phyloP scores from a whole-genome alignment of 2,329 filamentous ascomycete genomes.

The Albifimbria verrucaria region DNA sequence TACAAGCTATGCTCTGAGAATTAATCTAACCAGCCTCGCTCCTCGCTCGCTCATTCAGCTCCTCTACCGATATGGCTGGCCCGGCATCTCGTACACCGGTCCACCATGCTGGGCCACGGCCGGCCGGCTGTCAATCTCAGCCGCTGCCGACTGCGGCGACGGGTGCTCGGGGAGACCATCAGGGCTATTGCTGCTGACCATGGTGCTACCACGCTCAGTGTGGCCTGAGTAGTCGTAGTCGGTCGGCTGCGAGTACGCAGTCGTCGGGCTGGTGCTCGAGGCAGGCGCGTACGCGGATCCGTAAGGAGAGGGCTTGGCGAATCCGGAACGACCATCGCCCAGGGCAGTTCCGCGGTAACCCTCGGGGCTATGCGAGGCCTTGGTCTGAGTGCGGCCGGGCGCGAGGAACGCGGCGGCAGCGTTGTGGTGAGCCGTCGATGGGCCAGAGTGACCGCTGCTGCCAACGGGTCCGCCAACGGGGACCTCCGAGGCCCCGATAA shows the following conservation, averaged over 20 bases:
- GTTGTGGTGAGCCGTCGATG: constrained; percentile 20
- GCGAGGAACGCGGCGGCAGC: constrained; percentile 20
- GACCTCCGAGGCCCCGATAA: constrained; percentile 39
- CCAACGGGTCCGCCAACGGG: constrained; percentile 30
- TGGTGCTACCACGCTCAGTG: constrained; percentile 10
- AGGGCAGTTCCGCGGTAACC: constrained; percentile 37
- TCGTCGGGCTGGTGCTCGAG: constrained; percentile 18
- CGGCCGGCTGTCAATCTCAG: constrained; percentile 36
- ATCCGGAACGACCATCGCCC: constrained; percentile 35
- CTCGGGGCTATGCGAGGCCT: constrained; percentile 21
- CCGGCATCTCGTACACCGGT: constrained; percentile 41
- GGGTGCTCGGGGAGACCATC: constrained; percentile 22
- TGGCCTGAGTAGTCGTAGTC: constrained; percentile 9
- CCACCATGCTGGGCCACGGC: constrained; percentile 29
- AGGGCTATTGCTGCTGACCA: constrained; percentile 4
- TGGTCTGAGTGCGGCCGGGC: constrained; percentile 21
- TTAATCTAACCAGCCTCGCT: not conserved
- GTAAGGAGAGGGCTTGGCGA: constrained; percentile 33
- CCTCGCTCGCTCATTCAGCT: not conserved
- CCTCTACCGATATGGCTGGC: constrained; percentile 31
- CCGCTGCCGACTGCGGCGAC: constrained; percentile 23
- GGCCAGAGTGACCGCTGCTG: constrained; percentile 26
- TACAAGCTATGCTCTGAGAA: not conserved
- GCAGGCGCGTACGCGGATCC: constrained; percentile 24
- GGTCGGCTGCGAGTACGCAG: constrained; percentile 19